Percentiles rank a stretch among this genome's conserved stretches.
Evolutionary conservation across 345 rosid genomes (phyloP).

Genomic region (Xanthoceras sorbifolium): DNA sequence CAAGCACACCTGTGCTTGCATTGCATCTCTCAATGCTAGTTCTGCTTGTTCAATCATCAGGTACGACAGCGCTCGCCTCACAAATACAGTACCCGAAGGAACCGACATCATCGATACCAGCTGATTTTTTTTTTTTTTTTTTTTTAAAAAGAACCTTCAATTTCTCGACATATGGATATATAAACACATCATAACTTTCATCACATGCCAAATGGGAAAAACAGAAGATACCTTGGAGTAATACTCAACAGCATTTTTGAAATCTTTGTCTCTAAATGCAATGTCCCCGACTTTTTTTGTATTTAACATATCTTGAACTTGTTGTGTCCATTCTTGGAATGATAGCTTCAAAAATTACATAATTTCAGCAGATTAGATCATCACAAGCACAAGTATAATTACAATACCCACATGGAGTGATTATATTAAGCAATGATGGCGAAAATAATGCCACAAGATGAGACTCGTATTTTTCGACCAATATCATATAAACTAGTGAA

Average conservation of each 20-base stretch:
- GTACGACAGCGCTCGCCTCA: slow-evolving; percentile 68
- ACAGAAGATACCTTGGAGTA: slow-evolving; percentile 67
- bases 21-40: slow-evolving; percentile 92
- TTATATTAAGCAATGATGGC: too few relatives aligned
- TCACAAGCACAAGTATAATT: background rate
- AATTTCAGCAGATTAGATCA: slow-evolving; percentile 20
- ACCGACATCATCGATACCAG: slow-evolving; percentile 80
- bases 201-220: too few relatives aligned
- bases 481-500: background rate
- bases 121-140: too few relatives aligned
- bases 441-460: too few relatives aligned
- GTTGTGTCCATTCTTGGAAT: slow-evolving; percentile 98
- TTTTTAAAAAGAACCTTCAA: background rate
- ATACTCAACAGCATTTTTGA: slow-evolving; percentile 82
- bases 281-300: slow-evolving; percentile 92
- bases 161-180: background rate
- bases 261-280: slow-evolving; percentile 93
- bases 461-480: too few relatives aligned
- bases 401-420: background rate
- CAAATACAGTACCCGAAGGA: slow-evolving; percentile 86
- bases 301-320: slow-evolving; percentile 94
- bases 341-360: slow-evolving; percentile 56
- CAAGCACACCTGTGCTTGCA: slow-evolving; percentile 97
- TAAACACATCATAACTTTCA: too few relatives aligned
- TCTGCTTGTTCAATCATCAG: slow-evolving; percentile 85